A percentile compares a stretch with the other conserved stretches of the same genome.
Conservation (phyloP, 1,284 basidiomycete species). For the Ceratobasidium sp. region DNA sequence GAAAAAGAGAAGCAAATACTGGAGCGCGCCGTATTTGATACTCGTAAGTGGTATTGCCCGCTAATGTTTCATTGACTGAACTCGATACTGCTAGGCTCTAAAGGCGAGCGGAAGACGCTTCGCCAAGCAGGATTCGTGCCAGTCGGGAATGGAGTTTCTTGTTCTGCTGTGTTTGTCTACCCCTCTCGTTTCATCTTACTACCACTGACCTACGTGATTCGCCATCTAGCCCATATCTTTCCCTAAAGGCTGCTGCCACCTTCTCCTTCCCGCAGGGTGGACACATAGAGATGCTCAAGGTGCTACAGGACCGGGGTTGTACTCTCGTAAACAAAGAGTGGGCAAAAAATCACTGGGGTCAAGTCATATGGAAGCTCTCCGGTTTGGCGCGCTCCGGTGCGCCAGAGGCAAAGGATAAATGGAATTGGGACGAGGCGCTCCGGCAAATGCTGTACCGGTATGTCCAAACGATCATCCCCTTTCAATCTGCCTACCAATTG, state of each 20-base stretch:
- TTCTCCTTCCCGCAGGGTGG: conserved; percentile 51
- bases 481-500: neutral
- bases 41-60: conserved; percentile 3
- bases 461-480: conserved; percentile 42
- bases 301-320: conserved; percentile 62
- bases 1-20: conserved; percentile 14
- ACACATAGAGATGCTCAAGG: conserved; percentile 59
- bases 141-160: neutral
- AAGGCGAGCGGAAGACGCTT: conserved; percentile 9
- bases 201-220: conserved; percentile 9
- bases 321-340: conserved; percentile 71
- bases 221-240: conserved; percentile 36
- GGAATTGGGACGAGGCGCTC: conserved; percentile 81
- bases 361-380: conserved; percentile 94
- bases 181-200: neutral
- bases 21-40: conserved; percentile 28
- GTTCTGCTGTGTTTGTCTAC: conserved; percentile 13
- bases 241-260: conserved; percentile 41
- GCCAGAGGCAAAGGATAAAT: conserved; percentile 61
- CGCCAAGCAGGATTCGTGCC: conserved; percentile 27
- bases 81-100: neutral
- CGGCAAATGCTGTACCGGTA: conserved; percentile 86
- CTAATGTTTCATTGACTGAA: neutral
- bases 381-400: conserved; percentile 79
- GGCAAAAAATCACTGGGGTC: conserved; percentile 89